These are phyloP conservation scores for Fraxinus sp. DNA, from an alignment of 305 asterid genomes.

Conservation along the genomic window DNA sequence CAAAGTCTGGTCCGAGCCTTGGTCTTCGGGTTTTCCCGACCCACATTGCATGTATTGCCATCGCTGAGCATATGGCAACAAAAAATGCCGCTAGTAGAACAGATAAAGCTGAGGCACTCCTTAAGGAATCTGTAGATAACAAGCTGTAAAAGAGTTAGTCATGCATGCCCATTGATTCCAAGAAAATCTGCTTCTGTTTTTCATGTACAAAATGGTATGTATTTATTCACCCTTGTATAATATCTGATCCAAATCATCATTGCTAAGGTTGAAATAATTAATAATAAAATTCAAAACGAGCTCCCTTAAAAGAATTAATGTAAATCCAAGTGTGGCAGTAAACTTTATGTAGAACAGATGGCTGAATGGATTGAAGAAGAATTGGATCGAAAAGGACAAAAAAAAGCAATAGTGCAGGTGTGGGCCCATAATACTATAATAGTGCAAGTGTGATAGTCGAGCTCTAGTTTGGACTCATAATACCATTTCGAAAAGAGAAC, in stretches of 20 bases:
- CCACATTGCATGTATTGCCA: constrained; percentile 77
- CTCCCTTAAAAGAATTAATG: not conserved
- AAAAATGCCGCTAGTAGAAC: constrained; percentile 77
- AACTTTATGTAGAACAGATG: not conserved
- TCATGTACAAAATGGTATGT: not conserved
- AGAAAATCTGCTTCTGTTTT: constrained; percentile 12
- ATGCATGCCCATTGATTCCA: constrained; percentile 18
- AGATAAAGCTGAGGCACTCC: constrained; percentile 85
- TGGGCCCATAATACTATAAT: too few relatives aligned
- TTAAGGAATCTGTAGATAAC: constrained; percentile 68
- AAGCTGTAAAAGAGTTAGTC: constrained; percentile 37
- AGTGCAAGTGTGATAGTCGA: too few relatives aligned
- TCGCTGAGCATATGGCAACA: constrained; percentile 70
- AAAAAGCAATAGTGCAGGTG: too few relatives aligned
- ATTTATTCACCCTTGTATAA: not conserved
- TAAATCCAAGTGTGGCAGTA: not conserved
- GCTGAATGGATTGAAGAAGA: too few relatives aligned
- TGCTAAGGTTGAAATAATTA: not conserved
- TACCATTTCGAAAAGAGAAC: too few relatives aligned
- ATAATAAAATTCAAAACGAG: not conserved
- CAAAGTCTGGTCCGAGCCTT: constrained; percentile 65
- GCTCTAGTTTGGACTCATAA: too few relatives aligned
- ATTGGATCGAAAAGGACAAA: too few relatives aligned
- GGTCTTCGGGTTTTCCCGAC: constrained; percentile 61
- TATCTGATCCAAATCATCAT: not conserved